phyloP scores from a whole-genome alignment of 2,329 filamentous ascomycete genomes.

The Ophiognomonia clavigignenti-juglandacearum region DNA sequence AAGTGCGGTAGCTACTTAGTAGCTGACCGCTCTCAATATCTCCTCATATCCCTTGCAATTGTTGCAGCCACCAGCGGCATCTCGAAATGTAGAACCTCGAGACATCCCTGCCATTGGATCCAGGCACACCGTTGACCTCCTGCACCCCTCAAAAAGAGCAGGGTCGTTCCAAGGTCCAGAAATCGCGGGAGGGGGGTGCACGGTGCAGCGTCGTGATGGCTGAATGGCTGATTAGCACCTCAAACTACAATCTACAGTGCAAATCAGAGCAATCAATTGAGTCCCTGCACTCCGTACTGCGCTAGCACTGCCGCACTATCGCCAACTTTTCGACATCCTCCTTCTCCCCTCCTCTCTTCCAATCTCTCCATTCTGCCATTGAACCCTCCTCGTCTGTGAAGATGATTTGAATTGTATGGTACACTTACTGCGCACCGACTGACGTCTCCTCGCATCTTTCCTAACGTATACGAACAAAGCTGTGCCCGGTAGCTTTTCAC shows the following conservation, averaged over 20 bases:
- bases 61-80: no score
- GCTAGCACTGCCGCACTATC: no score
- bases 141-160: background rate
- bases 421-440: background rate
- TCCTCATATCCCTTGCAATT: no score
- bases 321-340: background rate
- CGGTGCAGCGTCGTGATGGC: background rate
- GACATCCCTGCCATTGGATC: background rate
- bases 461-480: background rate
- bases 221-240: background rate
- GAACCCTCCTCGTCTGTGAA: background rate
- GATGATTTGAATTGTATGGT: background rate
- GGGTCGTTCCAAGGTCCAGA: background rate
- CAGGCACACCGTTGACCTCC: background rate
- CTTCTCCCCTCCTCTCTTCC: background rate
- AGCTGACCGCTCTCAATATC: no score
- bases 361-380: constrained; percentile 2
- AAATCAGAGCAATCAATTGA: background rate
- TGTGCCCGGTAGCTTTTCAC: background rate
- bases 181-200: background rate
- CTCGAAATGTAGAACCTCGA: no score
- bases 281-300: no score
- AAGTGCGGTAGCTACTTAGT: no score
- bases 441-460: no score
- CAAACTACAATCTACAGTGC: background rate